phyloP scores from a whole-genome alignment of 768 basidiomycete genomes.

The Grammothele lineata region DNA sequence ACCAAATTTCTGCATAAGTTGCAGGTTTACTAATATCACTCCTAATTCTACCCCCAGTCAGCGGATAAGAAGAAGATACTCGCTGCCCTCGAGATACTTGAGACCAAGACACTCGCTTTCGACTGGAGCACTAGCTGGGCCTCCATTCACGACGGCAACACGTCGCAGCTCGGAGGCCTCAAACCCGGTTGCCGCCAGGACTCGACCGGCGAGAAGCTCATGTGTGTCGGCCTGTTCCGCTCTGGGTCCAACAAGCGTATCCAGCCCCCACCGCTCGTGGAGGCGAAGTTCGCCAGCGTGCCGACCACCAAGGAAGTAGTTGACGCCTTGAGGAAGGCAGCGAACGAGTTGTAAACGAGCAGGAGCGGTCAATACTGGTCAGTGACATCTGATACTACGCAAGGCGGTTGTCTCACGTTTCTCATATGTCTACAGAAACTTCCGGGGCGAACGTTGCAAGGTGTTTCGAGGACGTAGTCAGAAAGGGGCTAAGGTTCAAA shows the following conservation, averaged over 20 bases:
- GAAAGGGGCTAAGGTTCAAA: too few species aligned
- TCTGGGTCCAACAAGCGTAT: not conserved
- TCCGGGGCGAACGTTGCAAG: too few species aligned
- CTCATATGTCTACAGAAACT: too few species aligned
- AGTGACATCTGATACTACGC: too few species aligned
- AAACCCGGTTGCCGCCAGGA: not conserved
- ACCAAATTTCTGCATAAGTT: too few species aligned
- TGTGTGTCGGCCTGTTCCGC: not conserved
- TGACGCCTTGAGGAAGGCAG: not conserved
- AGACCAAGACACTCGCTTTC: not conserved
- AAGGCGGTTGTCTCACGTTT: too few species aligned
- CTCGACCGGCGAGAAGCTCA: not conserved
- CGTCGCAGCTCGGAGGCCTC: not conserved
- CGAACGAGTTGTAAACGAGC: too few species aligned
- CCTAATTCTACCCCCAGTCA: too few species aligned
- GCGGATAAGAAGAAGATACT: not conserved
- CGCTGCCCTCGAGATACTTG: not conserved
- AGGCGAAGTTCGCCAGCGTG: not conserved
- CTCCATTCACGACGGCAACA: not conserved
- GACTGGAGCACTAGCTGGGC: not conserved
- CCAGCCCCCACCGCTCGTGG: not conserved
- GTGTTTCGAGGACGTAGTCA: too few species aligned
- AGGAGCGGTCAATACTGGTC: too few species aligned
- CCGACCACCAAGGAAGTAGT: not conserved
- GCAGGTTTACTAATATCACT: too few species aligned